These are phyloP conservation scores for Colletotrichum eremochloae DNA, from an alignment of 2,329 filamentous ascomycete genomes.

Conservation along the genomic window DNA sequence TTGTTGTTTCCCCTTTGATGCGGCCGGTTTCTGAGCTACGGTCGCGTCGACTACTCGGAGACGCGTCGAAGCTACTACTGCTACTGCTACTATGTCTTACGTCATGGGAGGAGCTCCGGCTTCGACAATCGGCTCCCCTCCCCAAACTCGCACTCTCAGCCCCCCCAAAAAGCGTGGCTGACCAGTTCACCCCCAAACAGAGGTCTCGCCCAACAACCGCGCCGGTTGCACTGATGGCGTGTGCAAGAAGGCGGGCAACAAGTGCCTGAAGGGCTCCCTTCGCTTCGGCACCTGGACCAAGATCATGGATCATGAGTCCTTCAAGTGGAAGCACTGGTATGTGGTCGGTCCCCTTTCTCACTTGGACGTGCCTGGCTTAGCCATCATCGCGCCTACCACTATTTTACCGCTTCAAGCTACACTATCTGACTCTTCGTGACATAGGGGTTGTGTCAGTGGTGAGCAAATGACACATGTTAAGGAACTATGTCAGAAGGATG, in stretches of 20 bases:
- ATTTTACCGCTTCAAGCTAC: neutral
- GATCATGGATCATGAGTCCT: slow-evolving; percentile 72
- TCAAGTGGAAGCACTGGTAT: slow-evolving; percentile 90
- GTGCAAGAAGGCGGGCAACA: slow-evolving; percentile 78
- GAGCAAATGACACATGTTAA: slow-evolving; percentile 76
- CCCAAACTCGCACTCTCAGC: slow-evolving; percentile 17
- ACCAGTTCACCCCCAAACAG: slow-evolving; percentile 59
- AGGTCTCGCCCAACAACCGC: slow-evolving; percentile 77
- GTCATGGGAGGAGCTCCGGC: slow-evolving; percentile 25
- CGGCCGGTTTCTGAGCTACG: neutral
- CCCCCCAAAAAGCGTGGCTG: slow-evolving; percentile 3
- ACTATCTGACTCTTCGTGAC: slow-evolving; percentile 1
- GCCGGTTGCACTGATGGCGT: slow-evolving; percentile 79
- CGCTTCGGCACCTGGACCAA: slow-evolving; percentile 82
- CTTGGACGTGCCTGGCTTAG: neutral
- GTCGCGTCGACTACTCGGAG: neutral
- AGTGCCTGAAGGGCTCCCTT: slow-evolving; percentile 84
- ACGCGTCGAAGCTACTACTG: slow-evolving; percentile 19
- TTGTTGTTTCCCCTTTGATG: neutral
- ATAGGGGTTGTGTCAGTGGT: slow-evolving; percentile 90
- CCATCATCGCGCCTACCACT: neutral
- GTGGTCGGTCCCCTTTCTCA: slow-evolving; percentile 44
- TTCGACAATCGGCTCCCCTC: neutral
- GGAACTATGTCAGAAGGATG: slow-evolving; percentile 63
- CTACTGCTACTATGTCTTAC: slow-evolving; percentile 5